Evolutionary conservation across 1,284 basidiomycete genomes (phyloP), one percentile per base, ranked within the genome.

Genomic region (Trametes hirsuta): DNA sequence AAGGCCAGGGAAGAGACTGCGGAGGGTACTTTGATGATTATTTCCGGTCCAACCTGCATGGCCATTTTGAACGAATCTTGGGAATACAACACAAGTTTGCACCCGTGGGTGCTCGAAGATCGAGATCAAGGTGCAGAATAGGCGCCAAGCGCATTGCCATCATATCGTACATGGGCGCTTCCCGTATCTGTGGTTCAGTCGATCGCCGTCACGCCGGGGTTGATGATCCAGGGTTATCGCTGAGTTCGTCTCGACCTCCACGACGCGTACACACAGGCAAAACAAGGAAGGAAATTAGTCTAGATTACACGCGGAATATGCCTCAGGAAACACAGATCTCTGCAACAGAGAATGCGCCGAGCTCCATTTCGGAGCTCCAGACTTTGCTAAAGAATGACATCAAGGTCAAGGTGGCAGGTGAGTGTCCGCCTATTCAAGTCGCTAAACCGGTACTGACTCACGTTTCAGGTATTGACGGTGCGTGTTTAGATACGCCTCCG

Each of bases 401-500:
- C 74, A 97, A 96, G 76, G 87, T 98, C 71, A 97, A 97, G 77
- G 91, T 98, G 34, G 95, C 94, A 49, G 94, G 95, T 91, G 58
- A 58, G 84, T 35, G 6, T 14, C 8, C 6, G 5, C 2, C 6
- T 3, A 42, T 3, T 22, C 18, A 4, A 41, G 2, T 30, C n/a
- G 10, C 10, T 47, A 15, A 8, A 15, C 9, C 3, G 18, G 21
- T 30, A 10, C 4, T 49, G 24, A 51, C n/a, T 54, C 39, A 36
- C 14, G 34, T 52, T 10, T n/a, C 53, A 91, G 86, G 88, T 6
- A 80, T 91, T 58, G 88, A 91, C 72, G 90, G 88, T 90, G 69
- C 68, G 71, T 24, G 6, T n/a, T 22, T 12, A 24, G 21, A n/a
- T 10, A 35, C 11, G 5, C 18, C 22, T 15, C 9, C 1, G 8